These are phyloP conservation scores for Cordyceps militaris DNA, from an alignment of 2,329 filamentous ascomycete genomes.

Conservation along the genomic window DNA sequence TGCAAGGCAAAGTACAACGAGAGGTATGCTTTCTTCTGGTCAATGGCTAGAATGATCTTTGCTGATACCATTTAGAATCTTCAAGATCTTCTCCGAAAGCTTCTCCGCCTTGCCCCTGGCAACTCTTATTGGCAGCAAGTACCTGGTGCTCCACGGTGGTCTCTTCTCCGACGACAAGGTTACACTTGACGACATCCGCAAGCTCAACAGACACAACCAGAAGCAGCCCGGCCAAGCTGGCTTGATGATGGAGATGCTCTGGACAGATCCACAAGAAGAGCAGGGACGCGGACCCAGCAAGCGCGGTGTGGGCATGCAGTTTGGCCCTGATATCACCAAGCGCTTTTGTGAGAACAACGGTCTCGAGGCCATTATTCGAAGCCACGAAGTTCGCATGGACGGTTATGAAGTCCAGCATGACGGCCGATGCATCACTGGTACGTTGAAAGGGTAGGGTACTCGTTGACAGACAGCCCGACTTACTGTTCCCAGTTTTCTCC, in stretches of 20 bases:
- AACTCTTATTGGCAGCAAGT: slow-evolving; percentile 85
- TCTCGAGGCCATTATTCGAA: slow-evolving; percentile 89
- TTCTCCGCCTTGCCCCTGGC: slow-evolving; percentile 92
- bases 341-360: slow-evolving; percentile 95
- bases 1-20: slow-evolving; percentile 98
- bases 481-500: slow-evolving; percentile 64
- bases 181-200: slow-evolving; percentile 87
- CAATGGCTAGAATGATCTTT: slow-evolving; percentile 4
- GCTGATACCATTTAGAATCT: slow-evolving; percentile 46
- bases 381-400: slow-evolving; percentile 97
- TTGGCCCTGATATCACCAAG: slow-evolving; percentile 93
- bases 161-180: slow-evolving; percentile 93
- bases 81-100: slow-evolving; percentile 96
- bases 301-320: slow-evolving; percentile 91
- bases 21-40: slow-evolving; percentile 33
- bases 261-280: slow-evolving; percentile 88
- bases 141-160: slow-evolving; percentile 86
- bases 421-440: slow-evolving; percentile 88
- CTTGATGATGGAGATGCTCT: slow-evolving; percentile 99
- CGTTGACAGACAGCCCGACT: slow-evolving; percentile 16
- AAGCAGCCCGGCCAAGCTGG: slow-evolving; percentile 88
- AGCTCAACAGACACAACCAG: slow-evolving; percentile 84
- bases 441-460: slow-evolving; percentile 19
- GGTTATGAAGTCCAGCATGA: slow-evolving; percentile 98
- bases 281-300: slow-evolving; percentile 91